Base-by-base conservation (phyloP, 164 flowering plant species). In the Cinnamomum micranthum region DNA sequence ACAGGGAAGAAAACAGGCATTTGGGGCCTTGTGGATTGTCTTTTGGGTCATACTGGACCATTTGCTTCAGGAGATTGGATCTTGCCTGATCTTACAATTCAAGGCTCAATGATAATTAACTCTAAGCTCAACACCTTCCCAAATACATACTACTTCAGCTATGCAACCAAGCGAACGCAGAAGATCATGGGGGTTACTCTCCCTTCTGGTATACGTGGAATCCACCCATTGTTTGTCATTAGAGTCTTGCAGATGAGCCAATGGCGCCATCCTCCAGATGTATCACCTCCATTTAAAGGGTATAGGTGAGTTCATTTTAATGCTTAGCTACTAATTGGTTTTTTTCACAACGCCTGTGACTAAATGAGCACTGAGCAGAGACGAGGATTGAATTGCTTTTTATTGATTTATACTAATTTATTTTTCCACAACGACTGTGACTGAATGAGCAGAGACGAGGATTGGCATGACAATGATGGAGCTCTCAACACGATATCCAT, bases 401-500 rank as follows among this genome's bases (percentile, higher is more conserved):
- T 35, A 55, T 31, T 28, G 15, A 64, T 66, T 33, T n/a, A 31
- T 4, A 35, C 69, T 31, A 25, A 66, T 24, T 66, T 55, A 15
- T 51, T 17, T 41, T 41, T 41, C 1, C 1, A 11, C 47, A 41
- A 41, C 10, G 11, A 41, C 11, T 9, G 10, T 41, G 47, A 41
- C 47, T 41, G 47, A 41, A 41, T 19, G 27, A 77, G 77, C 89
- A 96, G 99, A 86, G 98, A 96, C 79, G 96, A 88, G 80, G 97
- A 96, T 78, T 96, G 99, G 99, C 86, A 88, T 79, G 99, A 94
- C 81, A 96, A 96, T 78, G 99, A 96, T 76, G 98, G 99, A 76
- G 99, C 98, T 7, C 85, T 96, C 50, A 94, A 96, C 85, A 94
- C 98, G 23, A 82, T 91, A 79, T 94, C 99, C 65, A 96, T 92